Evolutionary conservation across 2,329 filamentous ascomycete species (phyloP), one percentile per base, ranked within the genome.

Genomic region (Basipetospora chlamydospora): DNA sequence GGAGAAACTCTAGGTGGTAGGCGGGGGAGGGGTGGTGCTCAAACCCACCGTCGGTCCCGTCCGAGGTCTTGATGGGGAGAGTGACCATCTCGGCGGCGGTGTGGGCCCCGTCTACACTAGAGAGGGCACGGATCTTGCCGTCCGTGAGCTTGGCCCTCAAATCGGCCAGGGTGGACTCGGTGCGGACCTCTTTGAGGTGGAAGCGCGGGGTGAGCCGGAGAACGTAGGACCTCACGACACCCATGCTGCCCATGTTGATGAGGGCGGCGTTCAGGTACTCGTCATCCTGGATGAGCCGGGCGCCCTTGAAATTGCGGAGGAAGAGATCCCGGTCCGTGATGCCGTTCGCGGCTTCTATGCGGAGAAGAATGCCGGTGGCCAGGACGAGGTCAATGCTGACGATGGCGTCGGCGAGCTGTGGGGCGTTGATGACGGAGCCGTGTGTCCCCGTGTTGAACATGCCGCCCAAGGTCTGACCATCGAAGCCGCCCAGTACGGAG

Each of bases 391-490:
- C 36, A 12, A 38, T 31, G 17, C 36, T 38, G 29, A 28, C 22
- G 25, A 38, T 38, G 22, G 18, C 25, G 5, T 38, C 36, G 17
- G 23, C 36, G 13, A 38, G 29, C n/a, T 38, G 36, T 7, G 36
- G 33, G 12, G 29, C 15, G 6, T 20, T 33, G 21, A 38, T 16
- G n/a, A 38, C 36, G 18, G 36, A 38, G 20, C 36, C 36, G 17
- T 38, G 36, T n/a, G 36, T 38, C 22, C 36, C 36, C 30, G 36
- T 38, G 29, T 32, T 38, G 36, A 38, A 38, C 25, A 38, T 26
- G 20, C 36, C 36, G 16, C 36, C 36, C 18, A 38, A 23, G 20
- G 36, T 38, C 30, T 38, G 36, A n/a, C 36, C 36, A 21, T 38
- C 36, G 36, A 28, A 38, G n/a, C 36, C 36, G n/a, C 36, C 30